phyloP scores from a whole-genome alignment of 768 basidiomycete genomes.

The Tulasnella sp. region DNA sequence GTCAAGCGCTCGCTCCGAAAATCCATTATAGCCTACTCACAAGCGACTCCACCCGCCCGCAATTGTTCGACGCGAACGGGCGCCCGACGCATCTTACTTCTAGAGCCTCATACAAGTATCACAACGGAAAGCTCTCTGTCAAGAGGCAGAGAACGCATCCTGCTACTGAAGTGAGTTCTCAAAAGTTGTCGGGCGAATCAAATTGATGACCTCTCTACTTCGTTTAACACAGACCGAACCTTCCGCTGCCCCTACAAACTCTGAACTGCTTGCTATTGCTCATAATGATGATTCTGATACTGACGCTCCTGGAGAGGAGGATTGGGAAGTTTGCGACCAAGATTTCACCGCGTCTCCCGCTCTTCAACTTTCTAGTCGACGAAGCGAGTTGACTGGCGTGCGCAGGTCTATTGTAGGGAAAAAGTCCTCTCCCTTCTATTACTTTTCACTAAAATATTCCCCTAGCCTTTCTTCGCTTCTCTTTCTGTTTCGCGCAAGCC shows the following conservation, averaged over 20 bases:
- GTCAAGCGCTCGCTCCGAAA: not conserved
- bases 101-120: constrained; percentile 3
- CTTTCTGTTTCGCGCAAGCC: not conserved
- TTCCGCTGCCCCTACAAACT: not conserved
- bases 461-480: not conserved
- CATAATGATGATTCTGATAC: constrained; percentile 7
- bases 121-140: not conserved
- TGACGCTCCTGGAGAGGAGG: constrained; percentile 10
- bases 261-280: constrained; percentile 3
- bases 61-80: not conserved
- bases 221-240: not conserved
- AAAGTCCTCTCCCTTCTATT: too few relatives aligned
- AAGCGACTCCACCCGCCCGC: not conserved
- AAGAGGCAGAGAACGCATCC: not conserved
- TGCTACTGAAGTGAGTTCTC: not conserved
- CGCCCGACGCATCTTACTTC: not conserved
- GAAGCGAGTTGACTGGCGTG: not conserved
- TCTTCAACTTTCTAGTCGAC: not conserved
- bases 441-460: not conserved
- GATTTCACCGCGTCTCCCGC: not conserved
- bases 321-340: not conserved
- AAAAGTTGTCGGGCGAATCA: not conserved
- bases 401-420: not conserved
- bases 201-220: not conserved
- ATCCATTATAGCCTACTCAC: not conserved